Conservation (phyloP, 2,329 filamentous ascomycete genomes). For the Talaromyces sp. region DNA sequence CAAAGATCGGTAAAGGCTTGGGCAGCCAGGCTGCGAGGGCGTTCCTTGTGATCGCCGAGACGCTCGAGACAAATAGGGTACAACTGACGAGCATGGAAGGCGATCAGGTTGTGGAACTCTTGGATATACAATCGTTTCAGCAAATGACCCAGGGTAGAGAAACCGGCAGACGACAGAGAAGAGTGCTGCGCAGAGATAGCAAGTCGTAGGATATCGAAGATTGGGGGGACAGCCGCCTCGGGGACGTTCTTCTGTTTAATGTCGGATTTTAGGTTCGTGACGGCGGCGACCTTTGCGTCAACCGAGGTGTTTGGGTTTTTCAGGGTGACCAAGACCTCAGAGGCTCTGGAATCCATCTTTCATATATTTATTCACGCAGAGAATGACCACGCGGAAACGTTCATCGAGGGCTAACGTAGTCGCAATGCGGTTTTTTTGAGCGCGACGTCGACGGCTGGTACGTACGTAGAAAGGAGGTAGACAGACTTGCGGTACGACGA, state of each 20-base stretch:
- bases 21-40: constrained; percentile 68
- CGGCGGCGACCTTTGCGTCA: constrained; percentile 65
- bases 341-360: constrained; percentile 54
- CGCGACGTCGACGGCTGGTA: not conserved
- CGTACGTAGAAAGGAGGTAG: not conserved
- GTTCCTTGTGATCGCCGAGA: constrained; percentile 83
- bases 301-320: constrained; percentile 62
- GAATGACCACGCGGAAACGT: not conserved
- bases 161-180: constrained; percentile 73
- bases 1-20: constrained; percentile 77
- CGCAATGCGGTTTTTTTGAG: not conserved
- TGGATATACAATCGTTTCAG: constrained; percentile 82
- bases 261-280: constrained; percentile 74
- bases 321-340: constrained; percentile 49
- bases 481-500: not conserved
- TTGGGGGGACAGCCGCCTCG: constrained; percentile 61
- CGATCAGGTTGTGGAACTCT: constrained; percentile 67
- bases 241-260: constrained; percentile 93
- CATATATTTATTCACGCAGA: not conserved
- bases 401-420: not conserved
- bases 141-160: constrained; percentile 82
- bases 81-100: constrained; percentile 64
- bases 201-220: constrained; percentile 77
- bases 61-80: constrained; percentile 76
- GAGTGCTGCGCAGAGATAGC: constrained; percentile 74